A percentile compares a stretch with the other conserved stretches of the same genome.
These are phyloP conservation scores for Pythium brachiatum DNA, from an alignment of 352 stramenopile genomes.

Conservation along the genomic window DNA sequence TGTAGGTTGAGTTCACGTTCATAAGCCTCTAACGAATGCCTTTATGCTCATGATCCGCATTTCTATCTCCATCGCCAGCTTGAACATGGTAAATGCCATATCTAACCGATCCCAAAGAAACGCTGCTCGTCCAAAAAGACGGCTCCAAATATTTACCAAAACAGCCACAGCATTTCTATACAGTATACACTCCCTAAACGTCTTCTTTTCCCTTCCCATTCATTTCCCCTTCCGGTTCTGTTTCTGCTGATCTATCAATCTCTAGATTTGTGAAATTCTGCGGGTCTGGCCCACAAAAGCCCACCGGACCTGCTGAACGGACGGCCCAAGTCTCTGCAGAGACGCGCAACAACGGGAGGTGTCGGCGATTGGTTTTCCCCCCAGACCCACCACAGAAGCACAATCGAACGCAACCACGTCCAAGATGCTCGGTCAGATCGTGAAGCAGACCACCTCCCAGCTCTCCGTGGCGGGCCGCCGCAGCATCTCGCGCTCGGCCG, in stretches of 20 bases:
- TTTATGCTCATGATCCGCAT: too few relatives aligned
- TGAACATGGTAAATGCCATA: not conserved
- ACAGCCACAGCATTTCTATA: not conserved
- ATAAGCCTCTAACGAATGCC: not conserved
- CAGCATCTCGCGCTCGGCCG: slow-evolving; percentile 72
- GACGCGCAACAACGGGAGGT: slow-evolving; percentile 18
- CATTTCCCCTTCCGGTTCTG: not conserved
- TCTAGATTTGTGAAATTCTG: slow-evolving; percentile 26
- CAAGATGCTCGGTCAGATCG: slow-evolving; percentile 55
- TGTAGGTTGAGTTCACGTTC: not conserved
- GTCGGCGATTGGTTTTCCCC: slow-evolving; percentile 14
- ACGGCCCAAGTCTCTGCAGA: slow-evolving; percentile 19
- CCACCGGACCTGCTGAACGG: not conserved
- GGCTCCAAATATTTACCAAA: not conserved
- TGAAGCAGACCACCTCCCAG: slow-evolving; percentile 68
- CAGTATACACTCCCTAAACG: slow-evolving; percentile 21
- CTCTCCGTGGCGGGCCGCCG: slow-evolving; percentile 55
- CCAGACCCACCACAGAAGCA: slow-evolving; percentile 12
- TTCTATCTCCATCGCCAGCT: not conserved
- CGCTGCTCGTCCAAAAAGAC: not conserved
- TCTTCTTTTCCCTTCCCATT: not conserved
- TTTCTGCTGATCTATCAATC: slow-evolving; percentile 3
- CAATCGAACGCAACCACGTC: slow-evolving; percentile 17
- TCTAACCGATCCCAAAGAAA: slow-evolving; percentile 4
- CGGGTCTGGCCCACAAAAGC: slow-evolving; percentile 11